Base-by-base conservation (phyloP, 306 rosid genomes). In the Rosa multiflora region DNA sequence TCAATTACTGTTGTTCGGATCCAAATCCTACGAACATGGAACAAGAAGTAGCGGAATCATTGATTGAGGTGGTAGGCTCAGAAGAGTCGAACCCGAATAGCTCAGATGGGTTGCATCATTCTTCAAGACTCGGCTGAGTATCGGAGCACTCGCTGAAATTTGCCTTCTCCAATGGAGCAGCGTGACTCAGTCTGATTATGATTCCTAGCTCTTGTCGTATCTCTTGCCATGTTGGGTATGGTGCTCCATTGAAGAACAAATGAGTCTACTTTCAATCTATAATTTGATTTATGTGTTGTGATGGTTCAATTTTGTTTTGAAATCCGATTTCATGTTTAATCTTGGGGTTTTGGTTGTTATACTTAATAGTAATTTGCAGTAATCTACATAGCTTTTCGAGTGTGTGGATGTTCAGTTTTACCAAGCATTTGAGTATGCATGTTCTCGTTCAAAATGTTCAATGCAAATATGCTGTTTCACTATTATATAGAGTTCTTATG, bases 61-160 rank as follows among this genome's bases (percentile, higher is more conserved):
- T 75, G 35, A 29, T 61, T 46, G 46, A 32, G 61, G 71, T n/a
- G 6, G 71, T 35, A 14, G 20, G 61, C 37, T 29, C 58, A 17
- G 58, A 43, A 5, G 67, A 21, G 42, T 75, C 32, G 56, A 46
- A 70, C 23, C 74, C 42, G 6, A 70, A 23, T 8, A 29, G 74
- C 56, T 11, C 74, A 23, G 58, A 46, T 58, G 78, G 71, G 53
- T 76, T 89, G 4, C 80, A 91, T 95, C 61, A 92, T 95, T 83
- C 98, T 92, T 77, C 99, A 95, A 72, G 99, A 95, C 76, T 79
- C 97, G 3, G 86, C 92, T 10, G 99, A 94, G 90, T 94, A 92
- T 49, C 93, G 99, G 6, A 83, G 88, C 89, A 91, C 94, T 8
- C 91, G 94, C 6, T 88, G 88, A 23, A 81, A 85, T 0, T 88